These are phyloP conservation scores for Theobroma cacao DNA, from an alignment of 345 rosid genomes.

Conservation along the genomic window DNA sequence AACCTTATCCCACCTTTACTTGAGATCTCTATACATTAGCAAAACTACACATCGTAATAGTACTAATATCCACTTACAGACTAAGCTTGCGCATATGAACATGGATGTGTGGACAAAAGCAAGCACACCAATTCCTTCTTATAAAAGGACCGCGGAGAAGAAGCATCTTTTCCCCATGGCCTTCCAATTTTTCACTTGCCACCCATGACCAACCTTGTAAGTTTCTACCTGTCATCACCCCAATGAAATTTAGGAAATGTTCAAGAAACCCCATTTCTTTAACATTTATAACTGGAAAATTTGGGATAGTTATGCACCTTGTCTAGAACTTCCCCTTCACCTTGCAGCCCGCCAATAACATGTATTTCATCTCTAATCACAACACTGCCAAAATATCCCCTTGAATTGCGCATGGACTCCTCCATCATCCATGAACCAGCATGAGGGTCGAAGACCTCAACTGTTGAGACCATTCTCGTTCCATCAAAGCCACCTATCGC, in stretches of 20 bases:
- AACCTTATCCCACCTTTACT: background rate
- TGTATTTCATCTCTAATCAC: slow-evolving; percentile 29
- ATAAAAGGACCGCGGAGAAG: slow-evolving; percentile 25
- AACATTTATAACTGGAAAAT: background rate
- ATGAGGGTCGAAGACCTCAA: slow-evolving; percentile 42
- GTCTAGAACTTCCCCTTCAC: slow-evolving; percentile 21
- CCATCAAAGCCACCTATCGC: slow-evolving; percentile 43
- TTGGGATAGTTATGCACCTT: slow-evolving; percentile 19
- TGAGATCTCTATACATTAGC: background rate
- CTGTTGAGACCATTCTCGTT: slow-evolving; percentile 24
- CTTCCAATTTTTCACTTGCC: slow-evolving; percentile 28
- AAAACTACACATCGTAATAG: background rate
- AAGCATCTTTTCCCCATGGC: slow-evolving; percentile 36
- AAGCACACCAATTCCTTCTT: background rate
- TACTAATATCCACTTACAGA: background rate
- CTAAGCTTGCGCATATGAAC: background rate
- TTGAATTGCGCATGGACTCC: slow-evolving; percentile 25
- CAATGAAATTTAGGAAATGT: background rate
- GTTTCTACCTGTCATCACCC: slow-evolving; percentile 28
- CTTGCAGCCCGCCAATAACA: slow-evolving; percentile 32
- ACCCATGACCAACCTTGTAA: slow-evolving; percentile 30
- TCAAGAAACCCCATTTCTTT: background rate
- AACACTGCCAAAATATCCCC: slow-evolving; percentile 33
- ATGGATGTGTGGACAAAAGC: background rate
- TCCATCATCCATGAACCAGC: slow-evolving; percentile 30